Evolutionary conservation across 306 rosid genomes (phyloP).

Genomic region (Malus orientalis): DNA sequence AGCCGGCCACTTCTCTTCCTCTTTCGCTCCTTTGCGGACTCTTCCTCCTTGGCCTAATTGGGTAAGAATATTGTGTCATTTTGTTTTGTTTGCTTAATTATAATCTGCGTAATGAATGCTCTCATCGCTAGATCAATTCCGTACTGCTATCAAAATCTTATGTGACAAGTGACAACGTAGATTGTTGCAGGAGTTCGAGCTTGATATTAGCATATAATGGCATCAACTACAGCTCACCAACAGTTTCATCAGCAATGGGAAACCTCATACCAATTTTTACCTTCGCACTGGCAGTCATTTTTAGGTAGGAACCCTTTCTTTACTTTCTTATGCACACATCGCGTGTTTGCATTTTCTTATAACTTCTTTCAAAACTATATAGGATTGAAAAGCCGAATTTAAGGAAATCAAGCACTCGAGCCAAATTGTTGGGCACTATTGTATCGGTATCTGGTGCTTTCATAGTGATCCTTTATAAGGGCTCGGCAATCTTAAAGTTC

Average conservation of each 20-base stretch:
- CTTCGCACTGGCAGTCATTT: neutral
- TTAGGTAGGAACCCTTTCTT: neutral
- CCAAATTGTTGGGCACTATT: conserved; percentile 4
- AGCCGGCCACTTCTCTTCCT: neutral
- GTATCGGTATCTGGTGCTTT: conserved; percentile 13
- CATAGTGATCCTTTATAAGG: conserved; percentile 2
- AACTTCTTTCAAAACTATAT: neutral
- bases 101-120: no score
- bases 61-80: neutral
- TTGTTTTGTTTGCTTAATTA: no score
- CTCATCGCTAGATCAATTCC: no score
- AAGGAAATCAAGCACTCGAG: neutral
- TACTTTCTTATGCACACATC: no score
- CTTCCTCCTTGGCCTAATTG: conserved; percentile 7
- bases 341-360: neutral
- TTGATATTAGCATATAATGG: neutral
- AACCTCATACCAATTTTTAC: conserved; percentile 10
- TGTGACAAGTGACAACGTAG: no score
- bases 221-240: conserved; percentile 15
- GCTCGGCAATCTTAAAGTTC: neutral
- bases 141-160: no score
- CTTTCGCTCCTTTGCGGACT: neutral
- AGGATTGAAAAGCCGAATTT: conserved; percentile 4
- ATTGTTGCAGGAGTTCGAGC: neutral
- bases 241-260: conserved; percentile 17